Base-by-base conservation (phyloP, 2,329 filamentous ascomycete genomes). In the Daldinia sp. region DNA sequence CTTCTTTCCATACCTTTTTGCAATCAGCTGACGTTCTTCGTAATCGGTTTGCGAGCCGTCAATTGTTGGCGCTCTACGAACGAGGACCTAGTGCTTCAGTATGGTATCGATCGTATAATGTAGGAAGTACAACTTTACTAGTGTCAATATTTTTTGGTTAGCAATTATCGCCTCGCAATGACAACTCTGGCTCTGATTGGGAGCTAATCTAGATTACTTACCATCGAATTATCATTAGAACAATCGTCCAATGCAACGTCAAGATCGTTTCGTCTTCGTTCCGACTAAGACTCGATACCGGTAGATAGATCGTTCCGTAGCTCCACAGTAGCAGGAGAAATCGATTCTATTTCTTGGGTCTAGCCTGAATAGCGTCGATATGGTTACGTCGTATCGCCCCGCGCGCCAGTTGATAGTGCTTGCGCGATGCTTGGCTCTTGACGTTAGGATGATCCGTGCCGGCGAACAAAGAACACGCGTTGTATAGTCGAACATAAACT, bases 351-450 rank as follows among this genome's bases (percentile, higher is more conserved):
- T 39, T 59, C 12, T 18, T 56, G 30, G 18, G 42, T 35, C 53
- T 54, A 57, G 42, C 46, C 48, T 33, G n/a, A 35, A n/a, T 20
- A 59, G 42, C 10, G 33, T 18, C 41, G 20, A 39, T 42, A n/a
- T 59, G 48, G 59, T 66, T 55, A 33, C 55, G 44, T 60, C 58
- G 58, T 20, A 63, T 65, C 41, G 62, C 15, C 46, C 44, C 60
- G 7, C 55, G 41, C 12, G 44, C 50, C 57, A 60, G 56, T 50
- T 55, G 46, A 50, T 20, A 61, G 56, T 20, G 51, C 57, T 50
- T 70, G 70, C 61, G 56, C 50, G 46, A 64, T 57, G 39, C 54
- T 55, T 59, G 51, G 51, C n/a, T 37, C 30, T 20, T 54, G 30
- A 37, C 12, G 20, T 46, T 26, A 48, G n/a, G 30, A 35, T 37